Base-by-base conservation (phyloP, 2,329 filamentous ascomycete species). In the Fusarium citri region DNA sequence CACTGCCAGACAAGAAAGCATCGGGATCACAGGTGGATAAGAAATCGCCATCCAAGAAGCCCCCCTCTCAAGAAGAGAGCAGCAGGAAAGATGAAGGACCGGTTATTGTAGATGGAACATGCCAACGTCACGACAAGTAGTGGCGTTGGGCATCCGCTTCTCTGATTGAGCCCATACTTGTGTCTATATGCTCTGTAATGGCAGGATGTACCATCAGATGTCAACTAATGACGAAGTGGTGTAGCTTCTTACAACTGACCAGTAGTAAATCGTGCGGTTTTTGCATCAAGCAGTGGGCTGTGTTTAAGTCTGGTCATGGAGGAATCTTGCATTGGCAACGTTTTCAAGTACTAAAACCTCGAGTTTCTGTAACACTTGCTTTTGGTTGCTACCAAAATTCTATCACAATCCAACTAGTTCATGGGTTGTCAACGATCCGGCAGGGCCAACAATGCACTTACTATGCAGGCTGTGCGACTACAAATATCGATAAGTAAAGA, bases 81-180 rank as follows among this genome's bases (percentile, higher is more conserved):
- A 59, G 40, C 43, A 63, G 45, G 42, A 64, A 64, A 49, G 43
- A 57, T 28, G 49, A 55, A 12, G 56, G 64, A 5, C 62, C 70
- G 15, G 59, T 72, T 22, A 45, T 75, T 42, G 69, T 66, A 11
- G 59, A 75, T 46, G 73, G 73, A 23, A 66, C 68, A n/a, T 66
- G 61, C 20, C 62, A 57, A 48, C 66, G 37, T 31, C 50, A 30
- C 37, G 58, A 57, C 26, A 63, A 65, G 58, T 20, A 45, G 26
- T 58, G 42, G 58, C 47, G 20, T 31, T 40, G 28, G 41, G n/a
- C 28, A 20, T 22, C 31, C 2, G 26, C 28, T 30, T 49, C 23
- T 25, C 20, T 42, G 23, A 42, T 58, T 51, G 20, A 45, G 46
- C 37, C 10, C 49, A 22, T 53, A 43, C 25, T 40, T 31, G 30